Evolutionary conservation across 2,329 filamentous ascomycete genomes (phyloP).

Genomic region (Xenosphaeropsis pyriputrescens): DNA sequence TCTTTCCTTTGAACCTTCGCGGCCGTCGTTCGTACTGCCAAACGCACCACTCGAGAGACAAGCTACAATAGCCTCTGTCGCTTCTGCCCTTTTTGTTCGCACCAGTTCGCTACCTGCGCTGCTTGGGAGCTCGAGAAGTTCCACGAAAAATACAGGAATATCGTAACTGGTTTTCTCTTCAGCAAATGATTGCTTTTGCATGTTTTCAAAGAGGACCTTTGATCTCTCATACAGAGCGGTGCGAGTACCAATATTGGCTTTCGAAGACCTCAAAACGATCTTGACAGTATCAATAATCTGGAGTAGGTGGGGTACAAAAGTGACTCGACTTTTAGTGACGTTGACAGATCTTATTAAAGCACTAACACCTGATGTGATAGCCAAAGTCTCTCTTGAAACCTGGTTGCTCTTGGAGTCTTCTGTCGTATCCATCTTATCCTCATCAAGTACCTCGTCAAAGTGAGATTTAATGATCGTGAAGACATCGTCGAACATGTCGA

Average conservation of each 20-base stretch:
- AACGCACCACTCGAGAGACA: too few relatives aligned
- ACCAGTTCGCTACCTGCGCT: conserved; percentile 16
- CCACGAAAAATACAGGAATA: conserved; percentile 11
- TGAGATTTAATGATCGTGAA: conserved; percentile 46
- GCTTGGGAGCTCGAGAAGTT: conserved; percentile 13
- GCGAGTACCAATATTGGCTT: conserved; percentile 14
- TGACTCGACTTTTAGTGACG: conserved; percentile 9
- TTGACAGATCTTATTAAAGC: conserved; percentile 17
- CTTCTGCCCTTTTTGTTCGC: conserved; percentile 17
- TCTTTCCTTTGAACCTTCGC: too few relatives aligned
- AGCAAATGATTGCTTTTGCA: conserved; percentile 10
- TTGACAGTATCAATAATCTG: conserved; percentile 11
- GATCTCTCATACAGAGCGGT: conserved; percentile 15
- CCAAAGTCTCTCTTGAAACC: conserved; percentile 11
- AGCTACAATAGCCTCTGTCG: conserved; percentile 14
- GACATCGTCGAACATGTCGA: conserved; percentile 57
- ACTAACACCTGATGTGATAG: conserved; percentile 15
- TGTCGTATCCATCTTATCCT: conserved; percentile 48
- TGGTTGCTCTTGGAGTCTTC: conserved; percentile 12
- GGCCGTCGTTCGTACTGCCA: too few relatives aligned
- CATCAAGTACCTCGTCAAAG: conserved; percentile 40
- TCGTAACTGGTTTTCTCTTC: conserved; percentile 7
- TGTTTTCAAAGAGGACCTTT: conserved; percentile 14
- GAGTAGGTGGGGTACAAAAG: conserved; percentile 12
- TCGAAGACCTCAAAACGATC: conserved; percentile 11